Base-by-base conservation (phyloP, 805 yeast genomes). In the Saturnispora mendoncae region DNA sequence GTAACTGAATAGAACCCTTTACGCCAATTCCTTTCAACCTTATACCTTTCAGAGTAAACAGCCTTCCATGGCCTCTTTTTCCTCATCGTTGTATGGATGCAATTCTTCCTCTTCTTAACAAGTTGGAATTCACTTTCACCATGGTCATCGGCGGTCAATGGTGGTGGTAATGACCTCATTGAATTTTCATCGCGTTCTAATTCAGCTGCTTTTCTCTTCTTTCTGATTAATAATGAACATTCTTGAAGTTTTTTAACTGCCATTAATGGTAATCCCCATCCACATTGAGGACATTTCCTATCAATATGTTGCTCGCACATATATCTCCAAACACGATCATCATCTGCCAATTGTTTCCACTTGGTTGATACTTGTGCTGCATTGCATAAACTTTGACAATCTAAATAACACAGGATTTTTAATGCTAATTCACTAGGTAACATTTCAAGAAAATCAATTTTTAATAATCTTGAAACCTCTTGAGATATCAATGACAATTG, bases 261-360 rank as follows among this genome's bases (percentile, higher is more conserved):
- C 76, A 92, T 74, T 45, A 92, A 65, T 3, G 98, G 98, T 49
- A 92, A 69, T 4, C 98, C 98, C 98, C 98, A 92, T 13, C 98
- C 98, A 65, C 98, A 92, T 56, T 85, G 85, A 30, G 96, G 95
- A 65, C 98, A 92, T 61, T 92, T 92, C 46, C 94, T 72, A 63
- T 92, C 98, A 42, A 92, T 92, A 61, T 92, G 98, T 63, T 92
- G 98, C 58, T 87, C 95, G 57, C 98, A 92, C 87, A 92, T 81
- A 51, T 90, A 88, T 58, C 90, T 92, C 98, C 98, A 92, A 3
- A 92, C 97, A 38, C 94, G 66, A 56, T 92, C 97, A 57, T 90
- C 97, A 60, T 92, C 96, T 1, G 98, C 97, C 44, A 92, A 66
- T 43, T 67, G 66, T 57, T 84, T 79, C 98, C 98, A 92, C 39